Conservation (phyloP, 2,329 filamentous ascomycete species). For the Ophiosphaerella herpotricha region DNA sequence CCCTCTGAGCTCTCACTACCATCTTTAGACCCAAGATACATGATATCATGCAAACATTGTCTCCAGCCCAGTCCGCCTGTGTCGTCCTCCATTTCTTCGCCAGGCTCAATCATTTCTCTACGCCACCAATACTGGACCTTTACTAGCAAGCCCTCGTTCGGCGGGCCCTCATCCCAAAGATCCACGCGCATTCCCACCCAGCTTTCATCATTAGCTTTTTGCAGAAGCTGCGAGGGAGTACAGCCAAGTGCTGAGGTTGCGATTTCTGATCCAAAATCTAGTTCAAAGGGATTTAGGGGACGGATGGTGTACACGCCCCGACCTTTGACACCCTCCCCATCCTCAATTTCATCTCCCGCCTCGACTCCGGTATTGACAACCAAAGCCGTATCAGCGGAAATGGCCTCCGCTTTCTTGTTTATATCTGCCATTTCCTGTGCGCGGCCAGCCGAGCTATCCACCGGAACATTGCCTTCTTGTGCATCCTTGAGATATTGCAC, state of each 20-base stretch:
- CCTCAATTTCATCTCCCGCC: neutral
- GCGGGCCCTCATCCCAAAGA: constrained; percentile 9
- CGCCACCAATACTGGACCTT: constrained; percentile 24
- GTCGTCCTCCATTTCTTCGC: constrained; percentile 5
- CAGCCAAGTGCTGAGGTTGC: constrained; percentile 3
- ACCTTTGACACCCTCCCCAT: neutral
- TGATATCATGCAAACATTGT: constrained; percentile 23
- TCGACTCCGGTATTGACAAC: too few relatives aligned
- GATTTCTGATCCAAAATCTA: constrained; percentile 7
- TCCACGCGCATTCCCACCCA: constrained; percentile 21
- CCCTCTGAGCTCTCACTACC: constrained; percentile 7
- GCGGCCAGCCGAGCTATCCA: neutral
- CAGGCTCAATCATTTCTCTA: constrained; percentile 1
- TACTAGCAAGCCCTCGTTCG: constrained; percentile 6
- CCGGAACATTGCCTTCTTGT: constrained; percentile 5
- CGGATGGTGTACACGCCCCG: constrained; percentile 10
- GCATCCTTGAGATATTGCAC: constrained; percentile 17
- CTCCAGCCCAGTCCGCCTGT: constrained; percentile 8
- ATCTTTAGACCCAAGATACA: constrained; percentile 15
- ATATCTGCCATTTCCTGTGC: neutral
- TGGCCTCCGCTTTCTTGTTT: neutral
- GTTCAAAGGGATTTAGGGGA: constrained; percentile 4
- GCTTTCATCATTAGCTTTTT: constrained; percentile 4
- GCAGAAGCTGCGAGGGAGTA: constrained; percentile 1
- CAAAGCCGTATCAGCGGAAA: too few relatives aligned